Conservation (phyloP, 2,329 filamentous ascomycete species). For the Aschersonia sp. region DNA sequence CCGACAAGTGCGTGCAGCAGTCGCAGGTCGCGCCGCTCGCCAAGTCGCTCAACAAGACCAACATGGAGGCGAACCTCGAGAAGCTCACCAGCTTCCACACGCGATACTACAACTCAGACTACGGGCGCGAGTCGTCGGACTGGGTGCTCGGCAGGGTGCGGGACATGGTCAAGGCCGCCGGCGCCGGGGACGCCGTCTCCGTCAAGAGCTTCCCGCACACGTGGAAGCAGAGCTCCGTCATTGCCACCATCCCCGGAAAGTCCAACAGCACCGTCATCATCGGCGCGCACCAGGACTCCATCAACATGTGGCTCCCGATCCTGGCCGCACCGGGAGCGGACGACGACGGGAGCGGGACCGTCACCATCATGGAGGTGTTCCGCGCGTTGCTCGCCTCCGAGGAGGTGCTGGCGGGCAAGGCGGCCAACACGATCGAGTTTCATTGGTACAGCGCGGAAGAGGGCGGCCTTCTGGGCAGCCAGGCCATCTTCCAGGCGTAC, state of each 20-base stretch:
- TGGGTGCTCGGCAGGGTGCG: conserved; percentile 73
- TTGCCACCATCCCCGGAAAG: conserved; percentile 79
- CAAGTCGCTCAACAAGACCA: conserved; percentile 53
- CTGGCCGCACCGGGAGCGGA: conserved; percentile 86
- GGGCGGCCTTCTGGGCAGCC: conserved; percentile 72
- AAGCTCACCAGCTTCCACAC: conserved; percentile 69
- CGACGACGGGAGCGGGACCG: conserved; percentile 83
- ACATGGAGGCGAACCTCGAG: conserved; percentile 66
- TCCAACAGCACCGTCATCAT: conserved; percentile 76
- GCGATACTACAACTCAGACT: conserved; percentile 66
- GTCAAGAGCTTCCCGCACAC: conserved; percentile 65
- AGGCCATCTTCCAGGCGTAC: conserved; percentile 78
- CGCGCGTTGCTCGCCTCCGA: conserved; percentile 63
- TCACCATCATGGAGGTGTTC: conserved; percentile 88
- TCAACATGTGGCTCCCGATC: conserved; percentile 80
- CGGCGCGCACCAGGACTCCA: conserved; percentile 87
- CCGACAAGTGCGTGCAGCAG: conserved; percentile 49
- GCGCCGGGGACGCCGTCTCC: conserved; percentile 52
- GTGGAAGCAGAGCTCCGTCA: conserved; percentile 84
- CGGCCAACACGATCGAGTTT: conserved; percentile 81
- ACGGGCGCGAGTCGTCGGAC: conserved; percentile 69
- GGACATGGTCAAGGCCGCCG: conserved; percentile 54
- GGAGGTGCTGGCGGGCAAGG: conserved; percentile 55
- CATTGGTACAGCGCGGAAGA: conserved; percentile 94
- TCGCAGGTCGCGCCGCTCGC: conserved; percentile 53